Percentiles rank a stretch among this genome's conserved stretches.
These are phyloP conservation scores for Kodamaea alishanica DNA, from an alignment of 1,139 yeast species.

Conservation along the genomic window DNA sequence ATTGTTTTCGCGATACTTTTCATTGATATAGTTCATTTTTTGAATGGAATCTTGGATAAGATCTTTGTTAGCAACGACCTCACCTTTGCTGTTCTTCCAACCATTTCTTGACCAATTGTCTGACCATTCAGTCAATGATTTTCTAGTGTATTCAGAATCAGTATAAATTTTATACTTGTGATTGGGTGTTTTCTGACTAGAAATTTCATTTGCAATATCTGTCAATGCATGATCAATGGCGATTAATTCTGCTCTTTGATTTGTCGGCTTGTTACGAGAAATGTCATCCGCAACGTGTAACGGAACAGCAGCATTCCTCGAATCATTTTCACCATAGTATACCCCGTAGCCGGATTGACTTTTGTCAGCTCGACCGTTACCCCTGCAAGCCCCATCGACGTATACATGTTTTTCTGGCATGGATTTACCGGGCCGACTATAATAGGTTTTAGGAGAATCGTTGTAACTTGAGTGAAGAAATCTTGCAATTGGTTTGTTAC, in stretches of 20 bases:
- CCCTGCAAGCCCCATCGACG: constrained; percentile 70
- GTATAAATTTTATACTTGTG: constrained; percentile 38
- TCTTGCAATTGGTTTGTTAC: neutral
- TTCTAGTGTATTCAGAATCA: constrained; percentile 57
- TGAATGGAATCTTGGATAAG: constrained; percentile 35
- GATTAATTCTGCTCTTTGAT: constrained; percentile 74
- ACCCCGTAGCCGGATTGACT: constrained; percentile 70
- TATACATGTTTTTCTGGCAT: constrained; percentile 23
- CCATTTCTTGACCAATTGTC: constrained; percentile 50
- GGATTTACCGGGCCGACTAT: too few species aligned
- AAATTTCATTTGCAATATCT: constrained; percentile 26
- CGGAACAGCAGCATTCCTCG: constrained; percentile 52
- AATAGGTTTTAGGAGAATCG: constrained; percentile 1
- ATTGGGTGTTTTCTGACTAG: constrained; percentile 1
- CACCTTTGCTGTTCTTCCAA: constrained; percentile 46
- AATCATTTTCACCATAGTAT: constrained; percentile 56
- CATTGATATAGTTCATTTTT: constrained; percentile 27
- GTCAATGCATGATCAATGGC: constrained; percentile 61
- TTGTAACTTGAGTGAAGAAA: constrained; percentile 1
- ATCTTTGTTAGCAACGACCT: constrained; percentile 49
- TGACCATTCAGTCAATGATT: constrained; percentile 50
- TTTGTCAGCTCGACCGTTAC: constrained; percentile 44
- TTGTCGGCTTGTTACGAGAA: constrained; percentile 48
- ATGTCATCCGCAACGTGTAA: constrained; percentile 29
- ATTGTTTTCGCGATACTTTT: constrained; percentile 20